phyloP scores from a whole-genome alignment of 2,329 filamentous ascomycete genomes.

The Scopulariopsis brevicaulis region DNA sequence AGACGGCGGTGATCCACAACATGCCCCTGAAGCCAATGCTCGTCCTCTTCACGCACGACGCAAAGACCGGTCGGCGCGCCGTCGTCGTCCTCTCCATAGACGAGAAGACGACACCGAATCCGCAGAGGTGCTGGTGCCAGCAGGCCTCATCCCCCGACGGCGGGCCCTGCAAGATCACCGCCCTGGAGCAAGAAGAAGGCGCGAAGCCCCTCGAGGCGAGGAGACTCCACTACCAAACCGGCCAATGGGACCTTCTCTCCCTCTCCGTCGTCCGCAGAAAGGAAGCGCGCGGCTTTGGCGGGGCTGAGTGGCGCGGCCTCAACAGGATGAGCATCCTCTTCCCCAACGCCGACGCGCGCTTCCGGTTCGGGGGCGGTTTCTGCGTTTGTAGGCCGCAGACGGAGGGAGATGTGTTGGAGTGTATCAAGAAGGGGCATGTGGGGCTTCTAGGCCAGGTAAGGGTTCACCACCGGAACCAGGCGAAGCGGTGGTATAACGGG shows the following conservation, averaged over 20 bases:
- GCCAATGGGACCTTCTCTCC: slow-evolving; percentile 18
- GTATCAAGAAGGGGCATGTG: slow-evolving; percentile 14
- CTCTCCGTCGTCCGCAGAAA: slow-evolving; percentile 10
- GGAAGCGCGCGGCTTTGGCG: slow-evolving; percentile 6
- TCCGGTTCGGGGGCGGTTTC: slow-evolving; percentile 13
- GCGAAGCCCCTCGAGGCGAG: slow-evolving; percentile 12
- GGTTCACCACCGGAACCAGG: slow-evolving; percentile 14
- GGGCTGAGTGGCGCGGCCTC: slow-evolving; percentile 13
- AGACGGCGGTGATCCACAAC: slow-evolving; percentile 17
- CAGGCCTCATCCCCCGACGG: slow-evolving; percentile 9
- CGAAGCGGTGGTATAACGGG: slow-evolving; percentile 6
- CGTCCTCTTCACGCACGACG: slow-evolving; percentile 18
- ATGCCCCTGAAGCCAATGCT: slow-evolving; percentile 20
- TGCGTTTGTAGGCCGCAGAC: slow-evolving; percentile 15
- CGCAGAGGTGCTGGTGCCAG: slow-evolving; percentile 21
- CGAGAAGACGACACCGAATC: slow-evolving; percentile 19
- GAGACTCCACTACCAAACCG: slow-evolving; percentile 13
- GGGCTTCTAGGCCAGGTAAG: slow-evolving; percentile 18
- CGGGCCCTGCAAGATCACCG: slow-evolving; percentile 3
- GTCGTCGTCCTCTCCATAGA: slow-evolving; percentile 20
- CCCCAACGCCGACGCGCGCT: slow-evolving; percentile 10
- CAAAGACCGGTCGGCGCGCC: slow-evolving; percentile 10
- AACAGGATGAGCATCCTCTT: slow-evolving; percentile 19
- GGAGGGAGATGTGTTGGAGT: slow-evolving; percentile 12
- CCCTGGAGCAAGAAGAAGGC: slow-evolving; percentile 16